Evolutionary conservation across 441 rosid species (phyloP).

Genomic region (Syzygium malaccense): DNA sequence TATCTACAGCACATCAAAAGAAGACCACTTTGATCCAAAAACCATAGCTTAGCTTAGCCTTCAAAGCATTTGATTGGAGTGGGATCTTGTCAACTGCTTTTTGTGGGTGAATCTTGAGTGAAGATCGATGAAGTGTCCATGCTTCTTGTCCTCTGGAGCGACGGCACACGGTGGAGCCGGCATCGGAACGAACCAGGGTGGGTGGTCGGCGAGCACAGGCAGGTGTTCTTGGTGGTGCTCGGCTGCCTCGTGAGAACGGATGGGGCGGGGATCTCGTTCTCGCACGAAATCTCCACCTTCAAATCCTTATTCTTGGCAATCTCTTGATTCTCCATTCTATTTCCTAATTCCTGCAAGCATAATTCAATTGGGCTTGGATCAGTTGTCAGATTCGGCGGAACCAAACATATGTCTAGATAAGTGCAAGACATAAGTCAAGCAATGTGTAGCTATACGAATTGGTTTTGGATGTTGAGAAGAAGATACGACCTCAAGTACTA

Average conservation of each 20-base stretch:
- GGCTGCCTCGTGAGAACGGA: not conserved
- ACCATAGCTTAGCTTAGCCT: not conserved
- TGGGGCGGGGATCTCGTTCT: not conserved
- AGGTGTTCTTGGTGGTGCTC: constrained; percentile 1
- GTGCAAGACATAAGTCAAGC: not conserved
- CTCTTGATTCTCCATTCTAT: not conserved
- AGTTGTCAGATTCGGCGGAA: not conserved
- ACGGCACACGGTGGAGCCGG: constrained; percentile 3
- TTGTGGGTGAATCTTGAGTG: not conserved
- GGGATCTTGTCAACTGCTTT: not conserved
- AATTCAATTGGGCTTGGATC: not conserved
- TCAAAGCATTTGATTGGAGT: not conserved
- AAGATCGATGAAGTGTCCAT: not conserved
- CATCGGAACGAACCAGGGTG: constrained; percentile 9
- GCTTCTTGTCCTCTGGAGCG: constrained; percentile 5
- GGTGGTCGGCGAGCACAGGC: constrained; percentile 12
- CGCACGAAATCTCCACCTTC: not conserved
- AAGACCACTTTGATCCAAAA: not conserved
- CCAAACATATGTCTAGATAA: not conserved
- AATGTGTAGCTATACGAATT: no score
- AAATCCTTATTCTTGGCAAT: not conserved
- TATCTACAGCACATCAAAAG: not conserved
- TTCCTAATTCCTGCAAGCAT: not conserved
- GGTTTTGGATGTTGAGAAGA: not conserved
- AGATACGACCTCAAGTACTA: not conserved